A percentile compares a stretch with the other conserved stretches of the same genome.
phyloP scores from a whole-genome alignment of 2,329 filamentous ascomycete genomes.

The Teratosphaeria zuluensis region DNA sequence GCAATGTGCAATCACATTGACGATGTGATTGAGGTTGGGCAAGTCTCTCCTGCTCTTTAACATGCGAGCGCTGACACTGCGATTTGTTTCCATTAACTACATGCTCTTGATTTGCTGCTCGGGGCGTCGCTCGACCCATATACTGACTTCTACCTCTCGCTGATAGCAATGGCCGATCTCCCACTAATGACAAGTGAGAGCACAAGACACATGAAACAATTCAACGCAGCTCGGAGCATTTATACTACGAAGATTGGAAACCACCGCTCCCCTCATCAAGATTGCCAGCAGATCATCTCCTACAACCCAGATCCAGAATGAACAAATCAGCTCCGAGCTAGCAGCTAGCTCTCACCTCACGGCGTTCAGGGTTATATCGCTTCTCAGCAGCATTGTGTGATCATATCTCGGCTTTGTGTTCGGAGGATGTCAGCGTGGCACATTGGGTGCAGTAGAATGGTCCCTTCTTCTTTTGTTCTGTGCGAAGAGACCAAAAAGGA shows the following conservation, averaged over 20 bases:
- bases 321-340: slow-evolving; percentile 13
- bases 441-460: neutral
- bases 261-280: slow-evolving; percentile 12
- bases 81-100: neutral
- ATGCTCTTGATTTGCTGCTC: neutral
- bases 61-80: neutral
- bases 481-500: slow-evolving; percentile 11
- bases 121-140: slow-evolving; percentile 3
- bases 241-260: slow-evolving; percentile 5
- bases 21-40: slow-evolving; percentile 82
- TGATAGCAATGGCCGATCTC: slow-evolving; percentile 17
- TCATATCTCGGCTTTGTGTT: neutral
- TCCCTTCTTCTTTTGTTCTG: slow-evolving; percentile 3
- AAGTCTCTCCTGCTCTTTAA: slow-evolving; percentile 35
- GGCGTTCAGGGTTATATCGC: slow-evolving; percentile 12
- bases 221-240: slow-evolving; percentile 20
- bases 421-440: slow-evolving; percentile 1
- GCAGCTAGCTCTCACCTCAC: slow-evolving; percentile 14
- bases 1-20: slow-evolving; percentile 98
- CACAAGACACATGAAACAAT: neutral
- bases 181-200: slow-evolving; percentile 16
- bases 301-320: slow-evolving; percentile 10
- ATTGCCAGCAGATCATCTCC: slow-evolving; percentile 7
- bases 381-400: slow-evolving; percentile 6
- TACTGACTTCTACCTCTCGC: slow-evolving; percentile 6